A percentile compares a stretch with the other conserved stretches of the same genome.
Conservation (phyloP, 129 eudicot genomes). For the Erigeron canadensis region DNA sequence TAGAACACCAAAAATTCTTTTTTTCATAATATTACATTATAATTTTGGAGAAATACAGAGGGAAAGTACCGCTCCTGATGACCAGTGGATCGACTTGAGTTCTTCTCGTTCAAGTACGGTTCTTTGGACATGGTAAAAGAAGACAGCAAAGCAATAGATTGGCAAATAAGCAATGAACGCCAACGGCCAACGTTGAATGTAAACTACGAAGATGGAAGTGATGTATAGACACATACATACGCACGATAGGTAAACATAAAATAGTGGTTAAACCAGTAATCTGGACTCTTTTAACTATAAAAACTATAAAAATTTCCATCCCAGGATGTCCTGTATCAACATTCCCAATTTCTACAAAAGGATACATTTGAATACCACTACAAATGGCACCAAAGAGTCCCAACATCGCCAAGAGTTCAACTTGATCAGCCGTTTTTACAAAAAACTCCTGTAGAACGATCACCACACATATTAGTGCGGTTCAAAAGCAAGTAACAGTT, state of each 20-base stretch:
- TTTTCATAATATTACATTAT: not conserved
- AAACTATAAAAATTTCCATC: not conserved
- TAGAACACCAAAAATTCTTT: not conserved
- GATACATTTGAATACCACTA: slow-evolving; percentile 91
- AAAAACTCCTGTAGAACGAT: slow-evolving; percentile 66
- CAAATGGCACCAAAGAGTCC: slow-evolving; percentile 87
- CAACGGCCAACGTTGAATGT: slow-evolving; percentile 10
- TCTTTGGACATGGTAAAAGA: slow-evolving; percentile 51
- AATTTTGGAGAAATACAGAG: slow-evolving; percentile 1
- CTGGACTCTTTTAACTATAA: not conserved
- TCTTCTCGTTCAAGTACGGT: slow-evolving; percentile 73
- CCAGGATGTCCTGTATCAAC: too few relatives aligned
- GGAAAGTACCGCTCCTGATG: slow-evolving; percentile 58
- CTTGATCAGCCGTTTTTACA: slow-evolving; percentile 73
- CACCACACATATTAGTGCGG: not conserved
- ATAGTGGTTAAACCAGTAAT: not conserved
- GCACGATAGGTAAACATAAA: not conserved
- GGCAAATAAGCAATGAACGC: not conserved
- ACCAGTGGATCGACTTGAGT: slow-evolving; percentile 76
- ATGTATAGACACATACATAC: not conserved
- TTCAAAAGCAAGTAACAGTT: not conserved
- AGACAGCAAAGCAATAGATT: slow-evolving; percentile 12
- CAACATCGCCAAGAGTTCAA: slow-evolving; percentile 93
- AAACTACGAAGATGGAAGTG: not conserved
- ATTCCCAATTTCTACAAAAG: slow-evolving; percentile 20